Evolutionary conservation across 371 early-diverging fungal genomes (phyloP).

Genomic region (Apophysomyces ossiformis): DNA sequence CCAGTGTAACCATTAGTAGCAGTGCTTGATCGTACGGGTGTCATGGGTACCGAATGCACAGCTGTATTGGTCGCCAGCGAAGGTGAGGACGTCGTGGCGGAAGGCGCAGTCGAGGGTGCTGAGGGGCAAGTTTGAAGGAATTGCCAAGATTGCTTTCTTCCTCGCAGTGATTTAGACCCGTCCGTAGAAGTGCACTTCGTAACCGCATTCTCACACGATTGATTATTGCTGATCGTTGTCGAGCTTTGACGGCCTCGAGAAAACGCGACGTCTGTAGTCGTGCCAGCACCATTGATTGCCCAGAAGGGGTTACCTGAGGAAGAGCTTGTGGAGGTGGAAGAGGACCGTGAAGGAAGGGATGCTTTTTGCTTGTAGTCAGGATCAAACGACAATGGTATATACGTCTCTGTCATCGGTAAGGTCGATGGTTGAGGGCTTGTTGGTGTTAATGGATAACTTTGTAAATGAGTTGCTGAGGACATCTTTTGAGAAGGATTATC

Average conservation of each 20-base stretch:
- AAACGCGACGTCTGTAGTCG: conserved; percentile 19
- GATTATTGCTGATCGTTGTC: conserved; percentile 9
- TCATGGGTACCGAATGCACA: conserved; percentile 26
- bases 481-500: conserved; percentile 12
- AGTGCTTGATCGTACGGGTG: conserved; percentile 25
- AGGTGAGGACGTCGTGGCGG: conserved; percentile 19
- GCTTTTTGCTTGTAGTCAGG: conserved; percentile 8
- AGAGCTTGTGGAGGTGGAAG: conserved; percentile 21
- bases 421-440: conserved; percentile 38
- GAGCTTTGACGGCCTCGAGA: conserved; percentile 31
- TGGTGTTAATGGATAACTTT: conserved; percentile 28
- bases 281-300: not conserved
- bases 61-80: conserved; percentile 6
- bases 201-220: not conserved
- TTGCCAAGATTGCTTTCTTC: conserved; percentile 7
- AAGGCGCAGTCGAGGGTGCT: conserved; percentile 12
- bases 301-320: conserved; percentile 15
- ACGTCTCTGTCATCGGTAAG: not conserved
- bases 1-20: conserved; percentile 24
- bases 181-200: not conserved
- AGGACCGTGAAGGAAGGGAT: conserved; percentile 18
- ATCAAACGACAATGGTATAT: conserved; percentile 8
- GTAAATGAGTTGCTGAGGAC: not conserved
- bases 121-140: conserved; percentile 17
- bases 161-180: conserved; percentile 13